Conservation (phyloP, 1,139 yeast genomes). For the Geotrichum candidum region DNA sequence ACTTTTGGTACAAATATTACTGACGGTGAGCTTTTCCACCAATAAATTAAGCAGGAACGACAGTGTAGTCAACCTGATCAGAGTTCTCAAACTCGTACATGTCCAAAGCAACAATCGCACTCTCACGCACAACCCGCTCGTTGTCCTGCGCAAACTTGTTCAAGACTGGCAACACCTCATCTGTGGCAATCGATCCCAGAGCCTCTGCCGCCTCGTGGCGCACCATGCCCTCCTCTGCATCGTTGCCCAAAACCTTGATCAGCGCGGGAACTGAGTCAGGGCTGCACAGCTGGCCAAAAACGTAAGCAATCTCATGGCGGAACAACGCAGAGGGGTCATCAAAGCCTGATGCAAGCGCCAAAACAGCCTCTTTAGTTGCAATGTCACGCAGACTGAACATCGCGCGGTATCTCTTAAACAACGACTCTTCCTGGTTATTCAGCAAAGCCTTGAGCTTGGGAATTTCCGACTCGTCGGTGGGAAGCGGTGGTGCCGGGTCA, state of each 20-base stretch:
- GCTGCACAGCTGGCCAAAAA: slow-evolving; percentile 93
- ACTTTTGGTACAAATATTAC: background rate
- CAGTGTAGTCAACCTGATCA: slow-evolving; percentile 74
- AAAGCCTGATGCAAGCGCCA: slow-evolving; percentile 87
- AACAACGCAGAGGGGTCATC: slow-evolving; percentile 86
- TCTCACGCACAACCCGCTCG: slow-evolving; percentile 88
- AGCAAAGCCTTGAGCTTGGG: slow-evolving; percentile 60
- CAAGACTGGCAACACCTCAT: slow-evolving; percentile 85
- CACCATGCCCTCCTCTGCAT: slow-evolving; percentile 91
- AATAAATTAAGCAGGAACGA: slow-evolving; percentile 9
- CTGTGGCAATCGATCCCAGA: slow-evolving; percentile 94
- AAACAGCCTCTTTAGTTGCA: slow-evolving; percentile 86
- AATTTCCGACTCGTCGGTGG: slow-evolving; percentile 51
- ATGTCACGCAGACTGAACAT: slow-evolving; percentile 97
- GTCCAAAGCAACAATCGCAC: slow-evolving; percentile 93
- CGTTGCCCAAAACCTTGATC: slow-evolving; percentile 70
- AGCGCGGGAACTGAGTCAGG: slow-evolving; percentile 89
- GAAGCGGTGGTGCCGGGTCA: slow-evolving; percentile 97
- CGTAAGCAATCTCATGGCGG: slow-evolving; percentile 97
- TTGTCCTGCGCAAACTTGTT: slow-evolving; percentile 71
- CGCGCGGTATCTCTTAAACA: slow-evolving; percentile 94
- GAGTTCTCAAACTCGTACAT: slow-evolving; percentile 96
- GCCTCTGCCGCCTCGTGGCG: slow-evolving; percentile 99
- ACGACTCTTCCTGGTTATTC: slow-evolving; percentile 69
- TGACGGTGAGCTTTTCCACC: background rate